These are phyloP conservation scores for Mortierella sp. DNA, from an alignment of 371 early-diverging fungal species.

Conservation along the genomic window DNA sequence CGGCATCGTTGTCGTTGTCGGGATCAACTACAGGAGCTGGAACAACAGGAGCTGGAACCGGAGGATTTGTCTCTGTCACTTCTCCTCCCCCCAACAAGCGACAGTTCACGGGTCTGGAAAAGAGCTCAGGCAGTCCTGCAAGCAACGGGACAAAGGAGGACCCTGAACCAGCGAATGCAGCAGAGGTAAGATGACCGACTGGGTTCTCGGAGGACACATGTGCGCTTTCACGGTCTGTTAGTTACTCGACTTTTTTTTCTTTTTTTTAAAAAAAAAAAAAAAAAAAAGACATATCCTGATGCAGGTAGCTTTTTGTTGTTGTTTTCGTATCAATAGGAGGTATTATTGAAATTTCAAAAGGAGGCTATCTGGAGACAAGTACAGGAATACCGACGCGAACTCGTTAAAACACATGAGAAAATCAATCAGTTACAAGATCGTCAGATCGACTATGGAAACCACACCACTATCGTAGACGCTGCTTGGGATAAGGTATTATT, in stretches of 20 bases:
- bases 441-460: constrained; percentile 39
- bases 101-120: constrained; percentile 32
- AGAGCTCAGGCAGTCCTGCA: constrained; percentile 18
- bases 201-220: too few species aligned
- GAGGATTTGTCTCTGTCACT: constrained; percentile 16
- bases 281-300: neutral
- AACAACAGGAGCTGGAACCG: too few species aligned
- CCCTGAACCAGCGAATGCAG: constrained; percentile 35
- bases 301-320: neutral
- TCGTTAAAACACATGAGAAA: constrained; percentile 53
- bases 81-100: constrained; percentile 44
- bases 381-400: constrained; percentile 79
- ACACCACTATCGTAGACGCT: constrained; percentile 25
- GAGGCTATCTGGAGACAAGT: constrained; percentile 84
- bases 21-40: too few species aligned
- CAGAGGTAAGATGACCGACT: constrained; percentile 42
- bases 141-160: constrained; percentile 23
- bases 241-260: neutral
- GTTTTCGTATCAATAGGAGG: constrained; percentile 18
- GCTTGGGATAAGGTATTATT: constrained; percentile 52
- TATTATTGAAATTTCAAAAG: constrained; percentile 71
- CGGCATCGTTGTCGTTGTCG: too few species aligned
- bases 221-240: too few species aligned
- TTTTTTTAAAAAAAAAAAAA: neutral
- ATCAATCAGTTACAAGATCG: constrained; percentile 53